Evolutionary conservation across 305 asterid genomes (phyloP).

Genomic region (Fraxinus dipetala): DNA sequence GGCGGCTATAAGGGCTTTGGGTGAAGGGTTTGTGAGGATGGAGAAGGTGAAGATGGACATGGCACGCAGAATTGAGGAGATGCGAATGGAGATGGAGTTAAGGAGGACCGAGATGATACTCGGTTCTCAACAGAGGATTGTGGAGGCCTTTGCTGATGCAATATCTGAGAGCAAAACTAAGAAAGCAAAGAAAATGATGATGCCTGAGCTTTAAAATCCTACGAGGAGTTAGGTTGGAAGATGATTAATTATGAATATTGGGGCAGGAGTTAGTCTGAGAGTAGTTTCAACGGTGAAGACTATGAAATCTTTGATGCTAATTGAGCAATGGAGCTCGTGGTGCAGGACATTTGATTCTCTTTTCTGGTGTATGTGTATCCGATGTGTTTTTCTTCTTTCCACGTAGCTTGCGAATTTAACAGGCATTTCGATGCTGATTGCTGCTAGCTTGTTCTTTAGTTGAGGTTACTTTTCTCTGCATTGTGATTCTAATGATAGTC

Average conservation of each 20-base stretch:
- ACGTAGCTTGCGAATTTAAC: conserved; percentile 4
- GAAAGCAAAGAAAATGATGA: conserved; percentile 46
- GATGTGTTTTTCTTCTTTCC: neutral
- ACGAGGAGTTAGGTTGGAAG: neutral
- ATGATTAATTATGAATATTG: neutral
- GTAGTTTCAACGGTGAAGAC: neutral
- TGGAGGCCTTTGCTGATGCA: conserved; percentile 66
- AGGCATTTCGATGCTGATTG: conserved; percentile 13
- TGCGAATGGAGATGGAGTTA: conserved; percentile 94
- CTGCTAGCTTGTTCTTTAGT: conserved; percentile 13
- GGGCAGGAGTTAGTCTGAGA: neutral
- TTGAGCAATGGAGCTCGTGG: conserved; percentile 3
- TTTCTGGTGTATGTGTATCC: neutral
- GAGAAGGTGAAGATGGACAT: conserved; percentile 94
- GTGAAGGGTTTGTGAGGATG: conserved; percentile 79
- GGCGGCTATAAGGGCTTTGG: conserved; percentile 61
- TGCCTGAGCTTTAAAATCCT: conserved; percentile 20
- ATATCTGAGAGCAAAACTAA: conserved; percentile 47
- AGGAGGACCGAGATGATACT: conserved; percentile 88
- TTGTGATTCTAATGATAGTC: conserved; percentile 13
- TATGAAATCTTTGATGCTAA: neutral
- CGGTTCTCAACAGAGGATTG: conserved; percentile 72
- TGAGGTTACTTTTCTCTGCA: conserved; percentile 18
- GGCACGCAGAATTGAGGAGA: conserved; percentile 74
- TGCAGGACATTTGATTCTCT: conserved; percentile 2